These are phyloP conservation scores for Petasospora fabianii DNA, from an alignment of 1,139 yeast species.

Conservation along the genomic window DNA sequence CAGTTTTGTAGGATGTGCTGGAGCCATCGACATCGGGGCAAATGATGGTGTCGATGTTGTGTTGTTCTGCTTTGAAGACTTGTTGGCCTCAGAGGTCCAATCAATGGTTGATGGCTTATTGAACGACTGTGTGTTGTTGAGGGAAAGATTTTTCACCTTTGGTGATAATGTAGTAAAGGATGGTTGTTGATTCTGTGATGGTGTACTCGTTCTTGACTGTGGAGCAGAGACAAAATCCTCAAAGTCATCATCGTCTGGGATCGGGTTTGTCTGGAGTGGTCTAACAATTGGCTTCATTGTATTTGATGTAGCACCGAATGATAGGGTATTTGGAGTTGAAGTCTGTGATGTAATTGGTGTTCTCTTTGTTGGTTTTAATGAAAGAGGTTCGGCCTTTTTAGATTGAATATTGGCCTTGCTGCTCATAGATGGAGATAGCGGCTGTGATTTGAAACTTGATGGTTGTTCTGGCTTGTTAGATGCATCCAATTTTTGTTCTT, in stretches of 20 bases:
- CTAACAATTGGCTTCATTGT: slow-evolving; percentile 13
- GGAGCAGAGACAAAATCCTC: slow-evolving; percentile 31
- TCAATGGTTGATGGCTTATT: slow-evolving; percentile 13
- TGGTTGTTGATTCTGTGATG: slow-evolving; percentile 2
- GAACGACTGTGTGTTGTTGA: not conserved
- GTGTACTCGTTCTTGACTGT: slow-evolving; percentile 13
- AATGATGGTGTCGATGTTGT: no score
- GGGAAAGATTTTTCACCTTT: slow-evolving; percentile 23
- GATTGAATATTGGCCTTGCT: slow-evolving; percentile 10
- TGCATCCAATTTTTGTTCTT: slow-evolving; percentile 10
- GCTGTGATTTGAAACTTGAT: slow-evolving; percentile 21
- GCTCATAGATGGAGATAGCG: slow-evolving; percentile 13
- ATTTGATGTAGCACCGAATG: slow-evolving; percentile 13
- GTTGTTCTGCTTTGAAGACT: no score
- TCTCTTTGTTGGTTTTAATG: slow-evolving; percentile 13
- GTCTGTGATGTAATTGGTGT: slow-evolving; percentile 1
- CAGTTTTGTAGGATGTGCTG: slow-evolving; percentile 13
- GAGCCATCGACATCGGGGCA: slow-evolving; percentile 4
- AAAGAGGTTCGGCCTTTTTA: slow-evolving; percentile 20
- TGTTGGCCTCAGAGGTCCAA: slow-evolving; percentile 18
- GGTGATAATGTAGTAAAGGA: slow-evolving; percentile 1
- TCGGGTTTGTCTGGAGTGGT: slow-evolving; percentile 13
- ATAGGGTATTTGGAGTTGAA: not conserved
- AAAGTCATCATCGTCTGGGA: slow-evolving; percentile 28
- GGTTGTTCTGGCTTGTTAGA: slow-evolving; percentile 5